Conservation (phyloP, 164 flowering plant genomes). For the Magnolia sinica region DNA sequence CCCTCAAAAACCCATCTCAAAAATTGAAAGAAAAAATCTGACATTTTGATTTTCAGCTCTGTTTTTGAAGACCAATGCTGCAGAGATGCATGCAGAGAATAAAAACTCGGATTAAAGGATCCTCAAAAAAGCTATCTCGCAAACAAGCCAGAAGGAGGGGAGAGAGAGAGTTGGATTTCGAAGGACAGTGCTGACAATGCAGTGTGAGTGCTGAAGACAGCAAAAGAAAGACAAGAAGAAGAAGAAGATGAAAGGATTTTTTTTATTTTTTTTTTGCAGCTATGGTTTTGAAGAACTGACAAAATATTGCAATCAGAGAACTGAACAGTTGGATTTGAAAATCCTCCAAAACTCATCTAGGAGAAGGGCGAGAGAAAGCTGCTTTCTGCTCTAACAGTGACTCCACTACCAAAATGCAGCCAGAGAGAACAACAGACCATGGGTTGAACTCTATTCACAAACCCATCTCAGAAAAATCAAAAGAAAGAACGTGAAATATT, state of each 20-base stretch:
- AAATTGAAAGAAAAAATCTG: neutral
- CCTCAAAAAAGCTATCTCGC: neutral
- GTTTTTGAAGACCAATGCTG: neutral
- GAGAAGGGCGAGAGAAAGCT: neutral
- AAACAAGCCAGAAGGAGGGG: no score
- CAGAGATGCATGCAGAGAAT: neutral
- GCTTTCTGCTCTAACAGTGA: neutral
- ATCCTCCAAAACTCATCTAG: neutral
- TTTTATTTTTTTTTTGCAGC: no score
- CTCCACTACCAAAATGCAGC: neutral
- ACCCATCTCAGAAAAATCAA: slow-evolving; percentile 2
- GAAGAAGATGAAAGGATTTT: no score
- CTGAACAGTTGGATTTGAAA: no score
- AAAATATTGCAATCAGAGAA: no score
- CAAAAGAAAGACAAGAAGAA: no score
- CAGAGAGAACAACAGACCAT: neutral
- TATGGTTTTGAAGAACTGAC: no score
- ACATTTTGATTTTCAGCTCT: no score
- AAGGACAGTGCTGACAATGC: no score
- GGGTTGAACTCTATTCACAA: neutral
- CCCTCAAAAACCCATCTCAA: slow-evolving; percentile 16
- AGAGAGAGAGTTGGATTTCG: no score
- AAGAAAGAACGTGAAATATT: neutral
- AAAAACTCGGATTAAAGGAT: neutral
- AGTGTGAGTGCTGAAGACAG: no score